A percentile compares a stretch with the other conserved stretches of the same genome.
These are phyloP conservation scores for Curvularia hawaiiensis DNA, from an alignment of 2,329 filamentous ascomycete genomes.

Conservation along the genomic window DNA sequence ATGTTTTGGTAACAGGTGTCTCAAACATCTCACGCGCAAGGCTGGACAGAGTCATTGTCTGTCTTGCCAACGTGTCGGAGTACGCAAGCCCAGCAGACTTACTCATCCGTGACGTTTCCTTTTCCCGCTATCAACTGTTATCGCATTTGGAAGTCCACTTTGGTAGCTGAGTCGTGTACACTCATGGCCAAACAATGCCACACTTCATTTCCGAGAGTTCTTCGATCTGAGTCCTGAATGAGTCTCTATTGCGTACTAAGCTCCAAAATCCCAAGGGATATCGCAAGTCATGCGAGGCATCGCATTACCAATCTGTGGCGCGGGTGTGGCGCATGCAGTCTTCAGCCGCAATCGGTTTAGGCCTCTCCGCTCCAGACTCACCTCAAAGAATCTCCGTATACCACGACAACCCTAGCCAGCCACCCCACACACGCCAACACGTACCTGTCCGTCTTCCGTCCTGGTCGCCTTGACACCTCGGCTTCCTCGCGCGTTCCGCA, in stretches of 20 bases:
- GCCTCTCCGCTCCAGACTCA: conserved; percentile 17
- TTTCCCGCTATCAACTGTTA: neutral
- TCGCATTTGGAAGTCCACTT: neutral
- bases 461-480: conserved; percentile 26
- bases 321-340: conserved; percentile 8
- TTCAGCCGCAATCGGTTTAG: conserved; percentile 14
- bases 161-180: neutral
- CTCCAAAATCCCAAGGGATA: neutral
- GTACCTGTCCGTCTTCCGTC: conserved; percentile 20
- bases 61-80: conserved; percentile 19
- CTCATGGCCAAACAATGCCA: neutral
- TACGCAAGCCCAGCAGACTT: conserved; percentile 7
- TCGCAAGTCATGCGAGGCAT: neutral
- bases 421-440: conserved; percentile 27
- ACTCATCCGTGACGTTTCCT: neutral
- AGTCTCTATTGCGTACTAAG: neutral
- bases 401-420: conserved; percentile 15
- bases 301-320: conserved; percentile 17
- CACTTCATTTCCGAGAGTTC: neutral
- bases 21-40: conserved; percentile 10
- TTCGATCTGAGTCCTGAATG: neutral
- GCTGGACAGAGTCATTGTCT: conserved; percentile 13
- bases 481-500: conserved; percentile 12
- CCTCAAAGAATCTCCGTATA: conserved; percentile 28
- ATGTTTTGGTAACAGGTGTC: neutral